phyloP scores from a whole-genome alignment of 768 basidiomycete species.

The Phanerochaete carnosa region DNA sequence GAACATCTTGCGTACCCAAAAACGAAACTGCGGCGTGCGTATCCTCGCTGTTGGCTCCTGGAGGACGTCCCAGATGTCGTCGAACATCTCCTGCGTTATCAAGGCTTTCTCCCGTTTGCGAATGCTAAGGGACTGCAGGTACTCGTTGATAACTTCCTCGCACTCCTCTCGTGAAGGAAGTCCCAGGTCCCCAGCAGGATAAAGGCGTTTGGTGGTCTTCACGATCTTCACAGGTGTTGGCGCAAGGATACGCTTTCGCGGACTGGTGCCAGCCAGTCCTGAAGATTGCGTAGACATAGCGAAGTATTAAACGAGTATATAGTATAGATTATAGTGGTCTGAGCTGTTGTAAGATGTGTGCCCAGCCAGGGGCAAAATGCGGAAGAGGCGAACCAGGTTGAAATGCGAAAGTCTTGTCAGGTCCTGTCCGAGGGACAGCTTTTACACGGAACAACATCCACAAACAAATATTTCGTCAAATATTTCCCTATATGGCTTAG shows the following conservation, averaged over 20 bases:
- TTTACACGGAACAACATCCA: not conserved
- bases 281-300: not conserved
- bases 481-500: not conserved
- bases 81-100: constrained; percentile 67
- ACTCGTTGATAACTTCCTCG: constrained; percentile 52
- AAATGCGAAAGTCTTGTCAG: not conserved
- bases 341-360: not conserved
- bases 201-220: not conserved
- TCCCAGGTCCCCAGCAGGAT: constrained; percentile 33
- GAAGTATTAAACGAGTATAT: not conserved
- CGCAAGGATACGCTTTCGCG: not conserved
- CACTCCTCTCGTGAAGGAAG: constrained; percentile 64
- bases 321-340: not conserved
- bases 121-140: constrained; percentile 55
- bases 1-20: constrained; percentile 86
- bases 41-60: constrained; percentile 45
- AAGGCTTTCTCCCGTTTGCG: constrained; percentile 67
- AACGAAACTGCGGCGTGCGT: constrained; percentile 68
- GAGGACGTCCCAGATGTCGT: constrained; percentile 69
- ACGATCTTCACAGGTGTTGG: not conserved
- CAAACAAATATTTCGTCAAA: not conserved
- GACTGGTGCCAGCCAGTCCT: not conserved
- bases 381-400: not conserved
- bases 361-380: constrained; percentile 22
- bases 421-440: not conserved